Evolutionary conservation across 768 basidiomycete species (phyloP).

Genomic region (Cystobasidium onofrii): DNA sequence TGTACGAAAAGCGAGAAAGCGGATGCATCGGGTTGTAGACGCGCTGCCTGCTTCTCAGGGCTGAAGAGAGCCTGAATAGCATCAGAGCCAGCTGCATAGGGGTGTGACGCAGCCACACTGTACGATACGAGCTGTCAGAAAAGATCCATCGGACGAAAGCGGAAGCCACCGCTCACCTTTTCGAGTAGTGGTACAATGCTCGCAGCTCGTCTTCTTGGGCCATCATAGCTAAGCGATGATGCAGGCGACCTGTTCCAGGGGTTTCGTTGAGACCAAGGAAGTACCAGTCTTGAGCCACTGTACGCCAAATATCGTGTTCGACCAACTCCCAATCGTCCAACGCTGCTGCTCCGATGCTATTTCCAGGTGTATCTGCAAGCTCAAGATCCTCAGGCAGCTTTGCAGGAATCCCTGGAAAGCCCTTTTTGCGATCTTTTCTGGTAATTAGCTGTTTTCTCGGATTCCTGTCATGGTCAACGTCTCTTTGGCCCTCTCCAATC

Average conservation of each 20-base stretch:
- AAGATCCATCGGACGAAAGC: too few species aligned
- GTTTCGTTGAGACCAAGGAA: conserved; percentile 72
- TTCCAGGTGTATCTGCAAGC: conserved; percentile 51
- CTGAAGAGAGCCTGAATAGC: conserved; percentile 86
- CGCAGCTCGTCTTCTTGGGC: conserved; percentile 73
- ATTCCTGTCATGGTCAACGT: background rate
- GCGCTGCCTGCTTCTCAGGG: conserved; percentile 60
- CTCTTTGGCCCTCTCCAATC: background rate
- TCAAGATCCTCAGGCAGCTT: conserved; percentile 45
- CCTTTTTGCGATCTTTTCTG: background rate
- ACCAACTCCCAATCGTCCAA: conserved; percentile 74
- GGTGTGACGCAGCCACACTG: conserved; percentile 85
- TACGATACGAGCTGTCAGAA: conserved; percentile 14
- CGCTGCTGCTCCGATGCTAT: conserved; percentile 74
- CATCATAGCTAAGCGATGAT: conserved; percentile 84
- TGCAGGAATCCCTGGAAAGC: background rate
- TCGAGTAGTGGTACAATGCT: conserved; percentile 84
- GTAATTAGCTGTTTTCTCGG: background rate
- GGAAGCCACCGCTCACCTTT: conserved; percentile 58
- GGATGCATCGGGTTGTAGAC: conserved; percentile 63
- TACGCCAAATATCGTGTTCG: conserved; percentile 78
- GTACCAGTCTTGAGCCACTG: conserved; percentile 88
- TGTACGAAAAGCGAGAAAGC: conserved; percentile 74
- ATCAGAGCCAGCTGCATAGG: conserved; percentile 79
- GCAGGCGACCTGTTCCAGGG: conserved; percentile 87